Percentiles rank a stretch among this genome's conserved stretches.
Conservation (phyloP, 1,139 yeast species). For the Saccharomyces hybrid region DNA sequence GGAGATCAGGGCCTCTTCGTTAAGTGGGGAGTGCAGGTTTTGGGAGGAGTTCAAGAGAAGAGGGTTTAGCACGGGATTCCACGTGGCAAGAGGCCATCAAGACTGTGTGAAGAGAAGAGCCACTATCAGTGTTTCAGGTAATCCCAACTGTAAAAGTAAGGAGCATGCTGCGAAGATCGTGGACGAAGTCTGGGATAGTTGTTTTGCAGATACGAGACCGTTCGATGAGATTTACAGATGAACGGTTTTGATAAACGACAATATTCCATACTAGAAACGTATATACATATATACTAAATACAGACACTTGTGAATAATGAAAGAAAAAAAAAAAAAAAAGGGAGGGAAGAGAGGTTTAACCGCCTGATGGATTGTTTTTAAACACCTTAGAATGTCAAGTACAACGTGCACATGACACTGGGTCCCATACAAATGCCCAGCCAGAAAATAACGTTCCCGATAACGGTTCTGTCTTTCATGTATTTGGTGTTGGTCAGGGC, state of each 20-base stretch:
- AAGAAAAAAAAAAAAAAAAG: background rate
- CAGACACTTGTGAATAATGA: background rate
- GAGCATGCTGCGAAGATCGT: slow-evolving; percentile 77
- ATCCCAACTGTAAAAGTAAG: slow-evolving; percentile 68
- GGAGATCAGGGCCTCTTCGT: slow-evolving; percentile 85
- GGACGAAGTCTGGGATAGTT: slow-evolving; percentile 82
- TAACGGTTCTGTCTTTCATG: slow-evolving; percentile 46
- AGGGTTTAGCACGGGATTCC: slow-evolving; percentile 24
- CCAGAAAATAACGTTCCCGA: slow-evolving; percentile 89
- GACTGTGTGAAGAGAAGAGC: slow-evolving; percentile 88
- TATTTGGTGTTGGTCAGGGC: slow-evolving; percentile 45
- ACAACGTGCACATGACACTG: slow-evolving; percentile 76
- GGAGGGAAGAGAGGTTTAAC: background rate
- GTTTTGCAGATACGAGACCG: slow-evolving; percentile 93
- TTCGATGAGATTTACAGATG: slow-evolving; percentile 72
- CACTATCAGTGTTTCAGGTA: slow-evolving; percentile 69
- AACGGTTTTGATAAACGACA: background rate
- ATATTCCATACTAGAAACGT: background rate
- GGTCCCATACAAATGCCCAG: slow-evolving; percentile 88
- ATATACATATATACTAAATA: too few relatives aligned
- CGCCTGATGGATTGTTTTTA: background rate
- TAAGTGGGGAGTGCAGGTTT: slow-evolving; percentile 93
- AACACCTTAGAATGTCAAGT: slow-evolving; percentile 53
- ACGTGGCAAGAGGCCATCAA: slow-evolving; percentile 69
- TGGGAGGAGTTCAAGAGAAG: slow-evolving; percentile 69